phyloP scores from a whole-genome alignment of 106 monocot species.

The Apostasia ramifera region DNA sequence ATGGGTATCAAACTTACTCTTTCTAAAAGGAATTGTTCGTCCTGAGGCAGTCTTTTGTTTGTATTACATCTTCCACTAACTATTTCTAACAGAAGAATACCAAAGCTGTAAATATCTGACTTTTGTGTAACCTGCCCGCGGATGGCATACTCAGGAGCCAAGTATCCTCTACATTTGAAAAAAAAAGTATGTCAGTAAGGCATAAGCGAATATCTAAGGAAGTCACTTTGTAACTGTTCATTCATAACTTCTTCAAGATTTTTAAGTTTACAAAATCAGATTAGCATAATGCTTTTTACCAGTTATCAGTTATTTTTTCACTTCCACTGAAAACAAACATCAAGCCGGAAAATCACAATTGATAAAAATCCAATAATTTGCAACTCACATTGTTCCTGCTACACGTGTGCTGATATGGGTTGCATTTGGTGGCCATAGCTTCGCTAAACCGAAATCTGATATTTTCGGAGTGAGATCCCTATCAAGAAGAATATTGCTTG shows the following conservation, averaged over 20 bases:
- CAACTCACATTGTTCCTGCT: constrained; percentile 67
- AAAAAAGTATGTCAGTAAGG: constrained; percentile 11
- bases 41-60: constrained; percentile 53
- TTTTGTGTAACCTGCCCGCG: constrained; percentile 66
- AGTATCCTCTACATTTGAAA: constrained; percentile 46
- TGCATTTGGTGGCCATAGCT: constrained; percentile 49
- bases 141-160: constrained; percentile 75
- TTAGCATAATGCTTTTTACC: too few species aligned
- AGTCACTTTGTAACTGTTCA: too few species aligned
- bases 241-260: too few species aligned
- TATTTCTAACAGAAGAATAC: constrained; percentile 73
- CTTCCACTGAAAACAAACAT: too few species aligned
- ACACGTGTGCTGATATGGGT: constrained; percentile 77
- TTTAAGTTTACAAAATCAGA: too few species aligned
- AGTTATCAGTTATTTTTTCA: too few species aligned
- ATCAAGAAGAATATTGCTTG: constrained; percentile 76
- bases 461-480: constrained; percentile 61
- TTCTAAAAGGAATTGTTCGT: constrained; percentile 71
- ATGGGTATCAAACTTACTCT: constrained; percentile 25
- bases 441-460: constrained; percentile 79
- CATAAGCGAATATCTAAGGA: too few species aligned
- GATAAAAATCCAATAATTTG: background rate
- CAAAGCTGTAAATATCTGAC: constrained; percentile 70
- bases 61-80: constrained; percentile 63
- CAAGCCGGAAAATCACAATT: too few species aligned